A percentile compares a stretch with the other conserved stretches of the same genome.
Evolutionary conservation across 495 filamentous ascomycete genomes (phyloP).

Genomic region (Apodospora peruviana): DNA sequence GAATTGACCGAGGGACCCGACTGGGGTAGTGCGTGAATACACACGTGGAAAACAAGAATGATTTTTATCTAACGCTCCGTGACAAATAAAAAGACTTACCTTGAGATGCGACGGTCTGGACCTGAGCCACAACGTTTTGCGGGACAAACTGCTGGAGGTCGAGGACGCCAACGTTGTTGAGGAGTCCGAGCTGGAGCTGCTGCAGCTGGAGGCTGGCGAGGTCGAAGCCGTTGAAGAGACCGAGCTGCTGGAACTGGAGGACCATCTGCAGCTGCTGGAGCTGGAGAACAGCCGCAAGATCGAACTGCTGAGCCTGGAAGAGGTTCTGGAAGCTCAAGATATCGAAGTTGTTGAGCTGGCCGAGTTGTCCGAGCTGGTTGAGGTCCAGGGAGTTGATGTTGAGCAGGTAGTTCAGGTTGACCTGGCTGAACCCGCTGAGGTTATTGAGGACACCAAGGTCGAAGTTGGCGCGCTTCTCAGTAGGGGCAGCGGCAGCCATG

Average conservation of each 20-base stretch:
- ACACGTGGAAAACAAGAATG: slow-evolving; percentile 5
- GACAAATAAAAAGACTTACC: slow-evolving; percentile 17
- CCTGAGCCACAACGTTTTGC: slow-evolving; percentile 28
- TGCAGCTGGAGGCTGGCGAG: slow-evolving; percentile 31
- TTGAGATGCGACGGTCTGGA: slow-evolving; percentile 28
- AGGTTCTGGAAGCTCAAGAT: slow-evolving; percentile 31
- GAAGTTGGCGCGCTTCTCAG: slow-evolving; percentile 27
- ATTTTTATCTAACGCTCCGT: not conserved
- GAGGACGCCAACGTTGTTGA: slow-evolving; percentile 31
- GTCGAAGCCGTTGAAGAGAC: slow-evolving; percentile 40
- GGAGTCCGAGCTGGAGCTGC: slow-evolving; percentile 35
- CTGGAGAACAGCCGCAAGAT: slow-evolving; percentile 33
- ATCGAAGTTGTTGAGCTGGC: slow-evolving; percentile 37
- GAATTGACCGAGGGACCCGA: not conserved
- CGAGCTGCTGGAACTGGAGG: slow-evolving; percentile 35
- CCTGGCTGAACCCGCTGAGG: slow-evolving; percentile 33
- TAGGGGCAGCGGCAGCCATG: slow-evolving; percentile 33
- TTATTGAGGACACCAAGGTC: slow-evolving; percentile 34
- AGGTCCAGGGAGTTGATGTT: slow-evolving; percentile 40
- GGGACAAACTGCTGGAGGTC: slow-evolving; percentile 34
- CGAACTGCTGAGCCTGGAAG: slow-evolving; percentile 32
- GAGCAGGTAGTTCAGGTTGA: slow-evolving; percentile 42
- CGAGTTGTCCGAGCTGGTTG: slow-evolving; percentile 32
- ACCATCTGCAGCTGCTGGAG: slow-evolving; percentile 39
- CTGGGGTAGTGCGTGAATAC: slow-evolving; percentile 17